Evolutionary conservation across 2,329 filamentous ascomycete species (phyloP), one percentile per base, ranked within the genome.

Genomic region (Diplodia sapinea): DNA sequence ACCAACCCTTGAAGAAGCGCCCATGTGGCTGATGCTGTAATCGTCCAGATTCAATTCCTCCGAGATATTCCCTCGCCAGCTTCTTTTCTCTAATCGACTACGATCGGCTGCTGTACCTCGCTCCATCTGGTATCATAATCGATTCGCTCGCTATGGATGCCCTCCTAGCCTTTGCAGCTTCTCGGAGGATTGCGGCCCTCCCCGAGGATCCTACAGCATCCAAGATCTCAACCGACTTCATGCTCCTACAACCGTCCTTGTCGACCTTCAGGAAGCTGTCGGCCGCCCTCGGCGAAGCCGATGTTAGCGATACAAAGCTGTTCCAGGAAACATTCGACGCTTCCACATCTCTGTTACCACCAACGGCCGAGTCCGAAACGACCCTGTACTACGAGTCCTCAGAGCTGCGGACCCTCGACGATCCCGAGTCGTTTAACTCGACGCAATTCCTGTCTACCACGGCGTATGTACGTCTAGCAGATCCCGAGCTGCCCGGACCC

Each of bases 401-500:
- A 43, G 61, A 70, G 2, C 70, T 79, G 68, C 76, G 77, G 31
- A 55, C 23, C 17, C 67, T 63, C 4, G 52, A 55, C 3, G 67
- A 66, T 7, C 36, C 67, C 5, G 67, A 69, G 50, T 71, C 70
- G 6, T 84, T 84, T 75, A 83, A 84, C 70, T 75, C 76, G n/a
- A 82, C 80, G 0, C 74, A 74, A 0, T 84, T 80, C 68, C 71
- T 81, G 51, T 72, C 76, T 23, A 72, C 78, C 54, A 81, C 82
- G 6, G 79, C 81, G 17, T 84, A 82, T 68, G 77, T 85, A 66
- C 78, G 79, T 3, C 78, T 85, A 69, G 77, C 76, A 1, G 83
- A 85, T 68, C 79, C 81, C 5, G 82, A 82, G 69, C 69, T 85
- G 1, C 81, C 82, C 11, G 82, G 82, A 12, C 82, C 83, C n/a